Evolutionary conservation across 2,329 filamentous ascomycete genomes (phyloP).

Genomic region (Fusarium denticulatum): DNA sequence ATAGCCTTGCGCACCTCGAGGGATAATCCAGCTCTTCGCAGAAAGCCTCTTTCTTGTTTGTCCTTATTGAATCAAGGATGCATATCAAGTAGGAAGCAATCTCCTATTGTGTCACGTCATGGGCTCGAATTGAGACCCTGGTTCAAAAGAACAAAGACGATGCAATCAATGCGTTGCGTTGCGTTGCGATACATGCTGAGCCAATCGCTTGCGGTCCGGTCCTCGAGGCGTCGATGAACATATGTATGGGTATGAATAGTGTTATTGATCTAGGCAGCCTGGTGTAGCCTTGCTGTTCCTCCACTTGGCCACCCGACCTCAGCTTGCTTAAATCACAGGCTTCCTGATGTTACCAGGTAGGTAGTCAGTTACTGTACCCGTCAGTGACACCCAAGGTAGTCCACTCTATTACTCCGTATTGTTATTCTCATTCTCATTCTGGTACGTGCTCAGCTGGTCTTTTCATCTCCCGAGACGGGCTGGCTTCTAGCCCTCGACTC

Average conservation of each 20-base stretch:
- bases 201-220: constrained; percentile 13
- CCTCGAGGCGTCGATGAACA: constrained; percentile 10
- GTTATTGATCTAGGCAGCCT: not conserved
- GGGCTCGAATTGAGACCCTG: not conserved
- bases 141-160: constrained; percentile 5
- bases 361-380: not conserved
- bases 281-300: not conserved
- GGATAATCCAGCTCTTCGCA: constrained; percentile 1
- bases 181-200: not conserved
- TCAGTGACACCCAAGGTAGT: constrained; percentile 2
- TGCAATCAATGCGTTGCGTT: not conserved
- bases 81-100: not conserved
- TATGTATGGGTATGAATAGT: not conserved
- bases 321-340: constrained; percentile 3
- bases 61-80: not conserved
- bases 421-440: not conserved
- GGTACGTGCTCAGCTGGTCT: constrained; percentile 30
- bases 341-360: not conserved
- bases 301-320: not conserved
- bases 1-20: constrained; percentile 29
- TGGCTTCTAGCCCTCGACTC: constrained; percentile 26
- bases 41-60: constrained; percentile 13
- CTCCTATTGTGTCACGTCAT: not conserved
- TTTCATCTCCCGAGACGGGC: constrained; percentile 23
- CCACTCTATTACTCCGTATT: not conserved